Base-by-base conservation (phyloP, 345 rosid genomes). In the Corymbia maculata region DNA sequence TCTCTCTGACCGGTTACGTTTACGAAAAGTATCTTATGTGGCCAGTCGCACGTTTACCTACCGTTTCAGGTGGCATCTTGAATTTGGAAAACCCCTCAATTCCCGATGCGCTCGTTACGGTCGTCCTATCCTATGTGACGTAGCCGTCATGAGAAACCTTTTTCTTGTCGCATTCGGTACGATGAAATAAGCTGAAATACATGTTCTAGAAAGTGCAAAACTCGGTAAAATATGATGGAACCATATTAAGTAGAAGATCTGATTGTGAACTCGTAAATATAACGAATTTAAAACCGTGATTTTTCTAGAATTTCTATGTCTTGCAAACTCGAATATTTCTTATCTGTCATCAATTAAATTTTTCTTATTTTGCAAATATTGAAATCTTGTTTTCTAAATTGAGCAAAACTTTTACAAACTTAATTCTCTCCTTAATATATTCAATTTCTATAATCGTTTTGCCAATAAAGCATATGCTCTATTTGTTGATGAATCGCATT, bases 121-220 rank as follows among this genome's bases (percentile, higher is more conserved):
- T 36, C 49, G 26, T 42, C 82, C 8, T 44, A 16, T 6, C 61
- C 28, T 22, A 55, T 55, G 45, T 15, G 16, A 68, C 36, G 45
- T 32, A 16, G 45, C 45, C 45, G 44, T 68, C 8, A 2, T 14
- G 9, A 0, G 19, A 66, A n/a, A 66, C 75, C 9, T 66, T 11
- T 32, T 28, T 68, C 22, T 36, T 4, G 19, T 32, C 2, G 36
- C 8, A 30, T 68, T 16, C 8, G 22, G 44, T 68, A 6, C 9
- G 21, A 66, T 64, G 8, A 66, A 66, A 30, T 30, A 8, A 4
- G 16, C 24, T 16, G 14, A 6, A 32, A 32, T 7, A 19, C 17
- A 36, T 3, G 44, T 19, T 9, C 4, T 0, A 36, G 28, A 0
- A 7, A 3, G 14, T 36, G 8, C 22, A 19, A 75, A 22, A 42